Evolutionary conservation across 164 flowering plant genomes (phyloP), one percentile per base, ranked within the genome.

Genomic region (Sextonia rubra): DNA sequence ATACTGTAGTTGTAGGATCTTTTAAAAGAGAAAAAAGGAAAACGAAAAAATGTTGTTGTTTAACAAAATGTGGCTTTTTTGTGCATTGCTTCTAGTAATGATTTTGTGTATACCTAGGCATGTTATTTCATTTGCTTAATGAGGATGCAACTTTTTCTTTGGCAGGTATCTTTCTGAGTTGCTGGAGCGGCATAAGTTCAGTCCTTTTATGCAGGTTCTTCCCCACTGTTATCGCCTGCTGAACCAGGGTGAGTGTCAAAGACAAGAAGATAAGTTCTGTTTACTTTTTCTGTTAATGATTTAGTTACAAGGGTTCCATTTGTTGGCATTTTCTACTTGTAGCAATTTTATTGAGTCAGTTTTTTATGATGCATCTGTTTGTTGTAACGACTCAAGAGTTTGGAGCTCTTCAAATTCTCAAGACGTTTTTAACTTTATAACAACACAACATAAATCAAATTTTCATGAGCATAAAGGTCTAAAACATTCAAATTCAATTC

Each of bases 81-180:
- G 18, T 52, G 12, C 58, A 6, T 20, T 52, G 3, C 58, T 14
- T 11, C 3, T 52, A 12, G 12, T 52, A 2, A 52, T 15, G 58
- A 12, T 12, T 52, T 1, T 52, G 58, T 52, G n/a, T n/a, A n/a
- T 18, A 8, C 23, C 7, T 60, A 18, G n/a, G n/a, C 23, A 20
- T n/a, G 9, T n/a, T n/a, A n/a, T n/a, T n/a, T n/a, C n/a, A n/a
- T n/a, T n/a, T n/a, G n/a, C n/a, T n/a, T n/a, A n/a, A n/a, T n/a
- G n/a, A n/a, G n/a, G n/a, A n/a, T n/a, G n/a, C n/a, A n/a, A 15
- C 18, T 0, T 14, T 44, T 60, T 72, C 15, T 63, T 78, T 80
- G 67, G 61, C 86, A 95, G 99, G 76, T 95, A 95, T 82, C 88
- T 95, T 3, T 74, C 89, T 1, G 99, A 93, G 79, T 79, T 95